These are phyloP conservation scores for Echites panduratus DNA, from an alignment of 257 asterid species.

Conservation along the genomic window DNA sequence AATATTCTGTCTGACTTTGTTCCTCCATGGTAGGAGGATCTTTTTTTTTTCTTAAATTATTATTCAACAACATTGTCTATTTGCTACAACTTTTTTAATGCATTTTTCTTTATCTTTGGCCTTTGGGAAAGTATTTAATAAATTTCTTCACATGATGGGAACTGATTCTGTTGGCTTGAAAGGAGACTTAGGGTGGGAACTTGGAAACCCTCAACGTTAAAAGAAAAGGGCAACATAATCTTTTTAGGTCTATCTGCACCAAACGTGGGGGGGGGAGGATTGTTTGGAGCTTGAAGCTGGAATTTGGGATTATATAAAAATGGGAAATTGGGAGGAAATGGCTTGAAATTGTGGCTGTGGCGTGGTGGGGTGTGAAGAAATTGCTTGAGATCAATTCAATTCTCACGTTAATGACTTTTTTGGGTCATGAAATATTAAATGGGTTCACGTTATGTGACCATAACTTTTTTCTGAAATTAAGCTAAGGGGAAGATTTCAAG, in stretches of 20 bases:
- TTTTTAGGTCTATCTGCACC: not conserved
- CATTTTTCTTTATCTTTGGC: not conserved
- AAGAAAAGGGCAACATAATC: not conserved
- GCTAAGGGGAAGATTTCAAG: not conserved
- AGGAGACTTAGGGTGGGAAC: constrained; percentile 40
- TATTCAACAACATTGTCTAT: not conserved
- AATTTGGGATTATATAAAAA: not conserved
- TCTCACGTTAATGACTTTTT: not conserved
- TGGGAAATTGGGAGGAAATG: constrained; percentile 13
- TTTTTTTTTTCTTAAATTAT: not conserved
- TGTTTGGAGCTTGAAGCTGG: not conserved
- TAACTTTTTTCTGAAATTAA: not conserved
- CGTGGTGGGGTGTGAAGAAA: constrained; percentile 2
- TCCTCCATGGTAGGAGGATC: constrained; percentile 10
- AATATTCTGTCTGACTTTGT: not conserved
- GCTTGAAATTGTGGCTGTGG: not conserved
- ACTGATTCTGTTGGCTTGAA: constrained; percentile 28
- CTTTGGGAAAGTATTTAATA: constrained; percentile 6
- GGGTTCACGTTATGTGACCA: not conserved
- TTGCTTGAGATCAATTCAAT: not conserved
- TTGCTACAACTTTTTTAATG: not conserved
- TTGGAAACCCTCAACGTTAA: constrained; percentile 22
- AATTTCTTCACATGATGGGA: constrained; percentile 39
- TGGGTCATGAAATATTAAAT: not conserved
- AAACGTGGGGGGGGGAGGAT: constrained; percentile 5